Conservation (phyloP, 139 green algal species). For the Picochlorum sp. region DNA sequence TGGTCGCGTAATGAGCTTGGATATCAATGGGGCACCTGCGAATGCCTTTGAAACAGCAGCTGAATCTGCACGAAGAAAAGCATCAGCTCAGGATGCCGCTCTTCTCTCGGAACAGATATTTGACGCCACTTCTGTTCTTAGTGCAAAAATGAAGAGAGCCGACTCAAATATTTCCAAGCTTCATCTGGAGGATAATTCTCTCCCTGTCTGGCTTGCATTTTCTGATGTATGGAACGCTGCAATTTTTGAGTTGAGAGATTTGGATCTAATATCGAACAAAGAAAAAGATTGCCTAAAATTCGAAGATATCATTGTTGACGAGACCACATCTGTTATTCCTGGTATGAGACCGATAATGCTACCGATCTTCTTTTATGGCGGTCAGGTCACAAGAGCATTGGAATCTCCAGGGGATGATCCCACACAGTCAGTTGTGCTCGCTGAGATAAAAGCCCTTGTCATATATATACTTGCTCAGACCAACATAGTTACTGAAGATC, state of each 20-base stretch:
- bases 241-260: slow-evolving; percentile 24
- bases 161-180: no score
- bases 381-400: slow-evolving; percentile 33
- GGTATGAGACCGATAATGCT: slow-evolving; percentile 57
- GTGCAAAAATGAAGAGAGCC: neutral
- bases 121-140: neutral
- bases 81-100: neutral
- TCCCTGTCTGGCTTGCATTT: slow-evolving; percentile 33
- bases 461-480: slow-evolving; percentile 47
- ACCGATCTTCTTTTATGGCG: slow-evolving; percentile 62
- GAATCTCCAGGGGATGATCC: slow-evolving; percentile 19
- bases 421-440: slow-evolving; percentile 47
- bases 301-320: slow-evolving; percentile 27
- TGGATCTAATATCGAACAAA: slow-evolving; percentile 23
- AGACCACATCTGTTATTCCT: slow-evolving; percentile 16
- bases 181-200: slow-evolving; percentile 11
- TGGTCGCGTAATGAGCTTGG: neutral
- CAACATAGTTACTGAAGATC: slow-evolving; percentile 25
- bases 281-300: slow-evolving; percentile 34
- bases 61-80: neutral
- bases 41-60: neutral
- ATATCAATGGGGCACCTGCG: neutral
- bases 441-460: slow-evolving; percentile 47
- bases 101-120: slow-evolving; percentile 2
- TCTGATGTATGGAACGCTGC: slow-evolving; percentile 36